Evolutionary conservation across 2,329 filamentous ascomycete genomes (phyloP), one percentile per base, ranked within the genome.

Genomic region (Diaporthe longicolla): DNA sequence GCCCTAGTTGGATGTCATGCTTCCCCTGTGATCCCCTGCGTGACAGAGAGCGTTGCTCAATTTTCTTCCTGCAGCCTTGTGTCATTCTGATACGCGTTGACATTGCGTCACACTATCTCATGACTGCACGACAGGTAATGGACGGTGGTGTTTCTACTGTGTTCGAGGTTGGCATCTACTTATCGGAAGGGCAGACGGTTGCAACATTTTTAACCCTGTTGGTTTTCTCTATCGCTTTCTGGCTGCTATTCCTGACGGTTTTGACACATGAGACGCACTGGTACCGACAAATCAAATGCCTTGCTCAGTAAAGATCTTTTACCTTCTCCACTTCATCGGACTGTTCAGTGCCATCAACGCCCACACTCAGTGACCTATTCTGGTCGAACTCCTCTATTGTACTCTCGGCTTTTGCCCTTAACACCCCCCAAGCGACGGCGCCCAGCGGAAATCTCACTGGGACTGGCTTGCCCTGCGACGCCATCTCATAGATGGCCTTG

Each of bases 401-500:
- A 48, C 70, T 75, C 17, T 83, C 81, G 1, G 81, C 52, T 54
- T 83, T 83, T 37, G 45, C 72, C 63, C 76, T 79, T 66, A 84
- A 79, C 70, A 84, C 78, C 10, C 78, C 77, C 77, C 80, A 85
- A 19, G 83, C 78, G 68, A 84, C 83, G 13, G 79, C 73, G 4
- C 85, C 85, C 0, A 87, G 76, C 2, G 85, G 84, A 40, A 86
- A 76, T 6, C 84, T 80, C 50, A 87, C 77, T 4, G 85, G 85
- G 24, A 87, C 81, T 10, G 78, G 75, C 54, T 80, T 61, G 0
- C 82, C 82, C 0, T 80, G 77, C 52, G 78, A 82, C 0, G 82
- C 82, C 32, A 85, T 52, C 1, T 71, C 40, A 52, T 82, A 83
- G 45, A 87, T 80, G 10, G 82, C 81, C n/a, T 78, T 78, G 0